Conservation (phyloP, 2,329 filamentous ascomycete species). For the Alternaria burnsii region DNA sequence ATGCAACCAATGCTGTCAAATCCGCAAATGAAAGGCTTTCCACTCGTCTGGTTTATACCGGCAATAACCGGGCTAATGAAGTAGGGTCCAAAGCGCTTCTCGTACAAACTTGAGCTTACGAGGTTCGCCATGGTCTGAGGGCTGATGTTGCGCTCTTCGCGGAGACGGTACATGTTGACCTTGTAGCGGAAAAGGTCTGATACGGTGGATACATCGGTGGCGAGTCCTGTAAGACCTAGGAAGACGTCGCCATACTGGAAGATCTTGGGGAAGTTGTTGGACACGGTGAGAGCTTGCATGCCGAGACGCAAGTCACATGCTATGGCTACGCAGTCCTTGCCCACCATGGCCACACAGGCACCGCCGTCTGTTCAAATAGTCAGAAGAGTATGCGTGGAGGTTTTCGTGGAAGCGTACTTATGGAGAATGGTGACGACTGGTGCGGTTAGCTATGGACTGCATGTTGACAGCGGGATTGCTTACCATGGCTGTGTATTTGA, state of each 20-base stretch:
- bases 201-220: conserved; percentile 94
- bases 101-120: conserved; percentile 85
- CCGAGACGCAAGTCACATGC: conserved; percentile 98
- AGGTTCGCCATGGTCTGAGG: conserved; percentile 97
- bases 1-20: conserved; percentile 99
- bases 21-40: conserved; percentile 96
- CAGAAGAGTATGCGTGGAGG: conserved; percentile 10
- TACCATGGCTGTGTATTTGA: conserved; percentile 49
- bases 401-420: conserved; percentile 69
- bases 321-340: conserved; percentile 99
- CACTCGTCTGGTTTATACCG: conserved; percentile 91
- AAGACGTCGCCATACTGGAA: conserved; percentile 97
- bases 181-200: conserved; percentile 99
- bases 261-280: conserved; percentile 99
- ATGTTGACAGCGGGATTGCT: conserved; percentile 29
- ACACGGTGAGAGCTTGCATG: conserved; percentile 94
- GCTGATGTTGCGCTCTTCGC: conserved; percentile 95
- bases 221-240: conserved; percentile 93
- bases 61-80: conserved; percentile 96
- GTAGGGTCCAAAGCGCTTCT: conserved; percentile 94
- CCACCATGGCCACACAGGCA: conserved; percentile 97
- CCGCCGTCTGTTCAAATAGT: conserved; percentile 73
- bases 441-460: conserved; percentile 43
- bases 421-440: conserved; percentile 91
- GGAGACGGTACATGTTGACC: conserved; percentile 99